Conservation (phyloP, 352 stramenopile genomes). For the Phytopythium aichiense region DNA sequence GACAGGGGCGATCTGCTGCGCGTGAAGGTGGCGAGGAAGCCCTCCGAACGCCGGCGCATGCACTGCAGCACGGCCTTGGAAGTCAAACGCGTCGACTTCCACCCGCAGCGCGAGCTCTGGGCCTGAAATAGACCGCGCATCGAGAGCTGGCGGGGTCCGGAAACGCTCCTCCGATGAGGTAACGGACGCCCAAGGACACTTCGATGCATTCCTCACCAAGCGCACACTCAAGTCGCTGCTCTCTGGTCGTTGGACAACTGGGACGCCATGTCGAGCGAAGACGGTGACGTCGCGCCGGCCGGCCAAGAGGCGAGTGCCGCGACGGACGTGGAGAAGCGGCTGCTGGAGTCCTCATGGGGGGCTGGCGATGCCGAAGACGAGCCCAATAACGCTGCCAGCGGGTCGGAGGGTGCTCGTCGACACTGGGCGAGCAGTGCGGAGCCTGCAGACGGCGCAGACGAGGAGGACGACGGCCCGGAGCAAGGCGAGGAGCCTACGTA, state of each 20-base stretch:
- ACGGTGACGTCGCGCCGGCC: slow-evolving; percentile 1
- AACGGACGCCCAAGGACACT: background rate
- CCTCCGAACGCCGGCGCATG: background rate
- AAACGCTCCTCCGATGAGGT: background rate
- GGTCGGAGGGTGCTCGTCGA: background rate
- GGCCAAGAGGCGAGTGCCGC: background rate
- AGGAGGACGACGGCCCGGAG: slow-evolving; percentile 10
- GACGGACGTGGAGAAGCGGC: slow-evolving; percentile 14
- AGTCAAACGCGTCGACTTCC: background rate
- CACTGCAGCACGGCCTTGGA: background rate
- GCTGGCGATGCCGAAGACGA: slow-evolving; percentile 14
- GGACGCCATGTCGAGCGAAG: slow-evolving; percentile 6
- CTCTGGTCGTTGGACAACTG: no score
- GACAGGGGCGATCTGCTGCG: no score
- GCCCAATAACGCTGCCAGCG: background rate
- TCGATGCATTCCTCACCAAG: no score
- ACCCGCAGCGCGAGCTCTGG: background rate
- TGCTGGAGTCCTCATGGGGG: slow-evolving; percentile 25
- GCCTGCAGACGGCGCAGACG: slow-evolving; percentile 13
- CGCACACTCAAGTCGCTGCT: no score
- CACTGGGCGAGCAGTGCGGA: slow-evolving; percentile 5
- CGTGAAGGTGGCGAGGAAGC: no score
- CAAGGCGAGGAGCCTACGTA: slow-evolving; percentile 27
- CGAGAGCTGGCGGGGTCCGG: background rate
- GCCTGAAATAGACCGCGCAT: background rate